Base-by-base conservation (phyloP, 345 rosid species). In the Excoecaria cochinchinensis region DNA sequence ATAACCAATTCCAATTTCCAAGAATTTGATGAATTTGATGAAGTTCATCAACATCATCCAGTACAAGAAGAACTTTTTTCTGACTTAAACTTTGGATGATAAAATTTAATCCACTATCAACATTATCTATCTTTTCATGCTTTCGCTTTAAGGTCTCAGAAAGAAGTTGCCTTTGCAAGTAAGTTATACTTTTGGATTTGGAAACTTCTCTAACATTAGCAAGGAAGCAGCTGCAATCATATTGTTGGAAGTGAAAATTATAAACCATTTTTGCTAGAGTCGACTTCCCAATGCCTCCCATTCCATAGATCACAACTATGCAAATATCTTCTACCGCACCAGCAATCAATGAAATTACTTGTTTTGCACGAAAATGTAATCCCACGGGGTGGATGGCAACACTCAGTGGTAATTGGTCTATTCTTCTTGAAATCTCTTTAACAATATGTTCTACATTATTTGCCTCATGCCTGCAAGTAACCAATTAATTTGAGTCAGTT, bases 141-240 rank as follows among this genome's bases (percentile, higher is more conserved):
- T 70, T 71, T 42, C 14, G 53, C 25, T 57, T n/a, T 8, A 22
- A 14, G 56, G 39, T 58, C 51, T 78, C 73, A 0, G 58, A 31
- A 9, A 78, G 57, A 24, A 81, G 77, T 46, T 77, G 48, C 64
- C 53, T 65, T 22, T 77, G 81, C 58, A 81, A 66, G 21, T 71
- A 36, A 10, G 40, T 7, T 19, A 77, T 57, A 17, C 84, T 78
- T 3, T 59, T 46, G 16, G 47, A 64, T 31, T 3, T 24, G 1
- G 63, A 38, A 4, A 36, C 21, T 5, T 74, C 74, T n/a, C 76
- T 57, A 36, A 81, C 74, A 44, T 78, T 66, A 17, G 48, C 52
- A 11, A 79, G 69, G 69, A 82, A 82, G 77, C 85, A 60, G 56
- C 82, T 38, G 22, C 69, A 14, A 7, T 75, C 77, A 72, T 72